Conservation (phyloP, 352 stramenopile genomes). For the Phytophthora citricola region DNA sequence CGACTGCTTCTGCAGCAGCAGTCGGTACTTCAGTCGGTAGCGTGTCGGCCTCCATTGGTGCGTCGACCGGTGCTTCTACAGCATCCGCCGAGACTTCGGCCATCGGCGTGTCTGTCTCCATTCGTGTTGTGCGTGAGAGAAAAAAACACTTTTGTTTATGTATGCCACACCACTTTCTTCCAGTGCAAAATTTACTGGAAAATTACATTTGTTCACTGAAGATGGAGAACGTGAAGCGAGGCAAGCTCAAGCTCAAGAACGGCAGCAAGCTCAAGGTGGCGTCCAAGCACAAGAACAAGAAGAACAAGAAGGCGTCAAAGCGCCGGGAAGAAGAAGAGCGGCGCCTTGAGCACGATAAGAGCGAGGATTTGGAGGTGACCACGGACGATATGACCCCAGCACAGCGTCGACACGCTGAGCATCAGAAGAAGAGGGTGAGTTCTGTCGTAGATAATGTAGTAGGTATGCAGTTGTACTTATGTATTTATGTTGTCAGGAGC, state of each 20-base stretch:
- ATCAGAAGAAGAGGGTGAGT: constrained; percentile 82
- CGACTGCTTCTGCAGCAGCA: too few relatives aligned
- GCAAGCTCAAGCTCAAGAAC: constrained; percentile 87
- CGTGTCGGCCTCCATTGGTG: too few relatives aligned
- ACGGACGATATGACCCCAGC: constrained; percentile 72
- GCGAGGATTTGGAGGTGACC: constrained; percentile 34
- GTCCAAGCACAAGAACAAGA: constrained; percentile 60
- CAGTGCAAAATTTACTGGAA: too few relatives aligned
- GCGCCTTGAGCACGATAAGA: constrained; percentile 22
- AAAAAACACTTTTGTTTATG: not conserved
- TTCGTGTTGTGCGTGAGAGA: constrained; percentile 7
- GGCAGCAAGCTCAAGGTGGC: constrained; percentile 68
- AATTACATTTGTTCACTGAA: not conserved
- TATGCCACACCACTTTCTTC: constrained; percentile 14
- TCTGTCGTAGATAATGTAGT: not conserved
- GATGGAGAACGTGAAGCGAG: constrained; percentile 85
- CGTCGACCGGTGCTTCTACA: not conserved
- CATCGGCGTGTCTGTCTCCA: constrained; percentile 21
- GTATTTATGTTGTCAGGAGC: constrained; percentile 52
- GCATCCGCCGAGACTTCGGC: not conserved
- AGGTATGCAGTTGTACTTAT: constrained; percentile 1
- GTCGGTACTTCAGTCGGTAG: too few relatives aligned
- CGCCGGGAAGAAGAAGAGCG: constrained; percentile 33
- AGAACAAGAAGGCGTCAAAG: constrained; percentile 61
- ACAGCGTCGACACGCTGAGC: constrained; percentile 79